These are phyloP conservation scores for Colletotrichum tamarilloi DNA, from an alignment of 2,329 filamentous ascomycete genomes.

Conservation along the genomic window DNA sequence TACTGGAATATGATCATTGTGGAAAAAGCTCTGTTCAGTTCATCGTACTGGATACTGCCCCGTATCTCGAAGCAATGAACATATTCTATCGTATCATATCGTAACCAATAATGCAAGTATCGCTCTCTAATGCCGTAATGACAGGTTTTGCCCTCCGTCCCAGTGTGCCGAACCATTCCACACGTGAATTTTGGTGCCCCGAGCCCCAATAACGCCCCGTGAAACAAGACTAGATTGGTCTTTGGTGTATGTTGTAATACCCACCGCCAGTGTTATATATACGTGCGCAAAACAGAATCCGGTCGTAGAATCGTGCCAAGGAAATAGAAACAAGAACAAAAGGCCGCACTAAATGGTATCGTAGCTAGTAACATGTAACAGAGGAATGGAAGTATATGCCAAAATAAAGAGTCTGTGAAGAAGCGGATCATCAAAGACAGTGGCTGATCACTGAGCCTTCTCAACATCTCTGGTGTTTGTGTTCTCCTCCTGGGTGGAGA, in stretches of 20 bases:
- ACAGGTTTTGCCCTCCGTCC: conserved; percentile 8
- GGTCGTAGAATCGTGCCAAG: conserved; percentile 22
- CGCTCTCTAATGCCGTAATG: conserved; percentile 19
- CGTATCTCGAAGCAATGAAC: neutral
- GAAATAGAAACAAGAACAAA: neutral
- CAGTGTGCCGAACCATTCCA: conserved; percentile 20
- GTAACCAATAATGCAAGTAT: conserved; percentile 9
- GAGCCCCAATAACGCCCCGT: conserved; percentile 4
- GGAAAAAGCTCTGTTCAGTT: neutral
- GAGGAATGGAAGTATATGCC: neutral
- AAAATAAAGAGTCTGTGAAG: neutral
- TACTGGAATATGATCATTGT: neutral
- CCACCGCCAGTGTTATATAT: conserved; percentile 3
- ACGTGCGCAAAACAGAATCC: neutral
- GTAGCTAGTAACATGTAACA: conserved; percentile 3
- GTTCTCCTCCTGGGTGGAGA: conserved; percentile 22
- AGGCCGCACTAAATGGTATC: conserved; percentile 20
- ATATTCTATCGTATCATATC: neutral
- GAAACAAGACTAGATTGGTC: neutral
- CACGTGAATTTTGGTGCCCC: neutral
- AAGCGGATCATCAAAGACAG: neutral
- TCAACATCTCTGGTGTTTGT: conserved; percentile 11
- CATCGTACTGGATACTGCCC: neutral
- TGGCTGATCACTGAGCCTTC: conserved; percentile 15
- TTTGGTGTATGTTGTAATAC: neutral